phyloP scores from a whole-genome alignment of 1,284 basidiomycete species.

The Ganoderma boninense region DNA sequence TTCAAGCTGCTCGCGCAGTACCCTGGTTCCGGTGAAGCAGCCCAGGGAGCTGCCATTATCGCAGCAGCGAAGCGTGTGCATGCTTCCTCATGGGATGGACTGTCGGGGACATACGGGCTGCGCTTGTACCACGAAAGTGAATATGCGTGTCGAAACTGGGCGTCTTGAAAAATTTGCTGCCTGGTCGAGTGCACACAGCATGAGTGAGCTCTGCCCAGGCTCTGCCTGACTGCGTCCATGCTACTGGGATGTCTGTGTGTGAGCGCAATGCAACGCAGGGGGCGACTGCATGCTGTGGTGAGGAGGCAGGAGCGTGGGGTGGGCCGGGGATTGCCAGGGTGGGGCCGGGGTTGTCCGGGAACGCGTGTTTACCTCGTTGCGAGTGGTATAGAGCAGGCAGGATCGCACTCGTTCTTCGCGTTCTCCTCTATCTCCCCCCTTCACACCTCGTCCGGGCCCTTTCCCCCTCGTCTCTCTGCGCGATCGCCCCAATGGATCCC shows the following conservation, averaged over 20 bases:
- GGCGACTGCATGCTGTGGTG: conserved; percentile 15
- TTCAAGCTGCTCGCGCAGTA: conserved; percentile 65
- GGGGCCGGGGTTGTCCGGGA: conserved; percentile 28
- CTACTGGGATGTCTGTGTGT: conserved; percentile 11
- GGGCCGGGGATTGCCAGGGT: conserved; percentile 14
- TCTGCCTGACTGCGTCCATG: conserved; percentile 24
- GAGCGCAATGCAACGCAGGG: background rate
- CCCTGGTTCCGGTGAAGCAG: conserved; percentile 65
- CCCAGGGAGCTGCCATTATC: conserved; percentile 43
- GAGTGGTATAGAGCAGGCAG: conserved; percentile 21
- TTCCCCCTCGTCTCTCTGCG: conserved; percentile 29
- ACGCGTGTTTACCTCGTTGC: conserved; percentile 43
- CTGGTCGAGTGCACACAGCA: background rate
- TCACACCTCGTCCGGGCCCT: conserved; percentile 29
- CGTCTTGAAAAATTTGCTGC: background rate
- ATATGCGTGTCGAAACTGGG: background rate
- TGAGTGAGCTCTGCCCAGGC: conserved; percentile 20
- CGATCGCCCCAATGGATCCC: conserved; percentile 43
- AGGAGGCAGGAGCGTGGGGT: conserved; percentile 12
- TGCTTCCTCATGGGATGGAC: background rate
- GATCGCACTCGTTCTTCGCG: conserved; percentile 33
- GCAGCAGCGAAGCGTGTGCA: conserved; percentile 38
- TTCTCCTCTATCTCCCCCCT: conserved; percentile 38
- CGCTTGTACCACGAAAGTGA: background rate
- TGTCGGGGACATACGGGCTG: background rate